Evolutionary conservation across 1,284 basidiomycete genomes (phyloP), one percentile per base, ranked within the genome.

Genomic region (Hemileia vastatrix): DNA sequence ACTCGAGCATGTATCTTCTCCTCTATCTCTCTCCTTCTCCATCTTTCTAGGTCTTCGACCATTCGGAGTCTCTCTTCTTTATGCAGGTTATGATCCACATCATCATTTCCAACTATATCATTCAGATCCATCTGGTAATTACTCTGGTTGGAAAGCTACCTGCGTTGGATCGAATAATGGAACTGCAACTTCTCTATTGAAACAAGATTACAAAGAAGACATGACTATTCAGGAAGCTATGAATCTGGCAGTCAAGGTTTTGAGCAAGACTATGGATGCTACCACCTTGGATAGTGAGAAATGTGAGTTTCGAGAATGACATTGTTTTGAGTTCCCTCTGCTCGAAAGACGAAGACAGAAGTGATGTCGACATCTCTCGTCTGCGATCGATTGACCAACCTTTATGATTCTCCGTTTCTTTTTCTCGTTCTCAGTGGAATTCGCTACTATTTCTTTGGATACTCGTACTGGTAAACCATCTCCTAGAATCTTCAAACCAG

Each of bases 201-300:
- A 97, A 80, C 94, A 98, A 78, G 94, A 98, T 76, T 97, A 96
- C 80, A 94, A 96, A 77, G 94, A 96, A 69, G 91, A 92, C 66
- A 86, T 97, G 63, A 79, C 82, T 13, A 81, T 95, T 48, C 87
- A 92, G 72, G 90, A 92, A 58, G 93, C 92, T 18, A 87, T 94
- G 72, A 85, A 83, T 27, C 81, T 98, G 45, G 91, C 90, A 54
- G 81, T 96, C 70, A 88, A 87, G 79, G 88, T 91, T 58, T 90
- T 98, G 86, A 92, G 90, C 81, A 97, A 96, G 83, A 97, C 93
- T 53, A 96, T 98, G 93, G 94, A 98, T 76, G 92, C 90, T 68
- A 97, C 94, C 31, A 93, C 90, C 54, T 78, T 98, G 66, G 88
- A 91, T 53, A 91, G 88, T 74, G 92, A 96, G 78, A 94, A 94